Percentiles rank a stretch among this genome's conserved stretches.
phyloP scores from a whole-genome alignment of 2,329 filamentous ascomycete species.

The Penicillium sp. region DNA sequence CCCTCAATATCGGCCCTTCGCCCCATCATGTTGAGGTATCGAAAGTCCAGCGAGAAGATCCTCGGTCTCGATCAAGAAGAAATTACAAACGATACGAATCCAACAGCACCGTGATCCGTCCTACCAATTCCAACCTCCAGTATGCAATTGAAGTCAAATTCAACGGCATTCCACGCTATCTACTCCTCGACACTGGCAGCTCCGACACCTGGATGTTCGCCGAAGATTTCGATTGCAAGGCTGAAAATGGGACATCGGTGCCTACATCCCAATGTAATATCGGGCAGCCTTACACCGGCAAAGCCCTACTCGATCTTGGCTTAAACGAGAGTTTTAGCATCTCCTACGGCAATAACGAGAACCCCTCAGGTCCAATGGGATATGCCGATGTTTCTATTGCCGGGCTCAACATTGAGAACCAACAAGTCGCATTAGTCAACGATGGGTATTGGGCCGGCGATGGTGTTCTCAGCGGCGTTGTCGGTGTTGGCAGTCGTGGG shows the following conservation, averaged over 20 bases:
- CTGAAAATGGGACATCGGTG: neutral
- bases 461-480: neutral
- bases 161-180: neutral
- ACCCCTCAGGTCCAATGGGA: neutral
- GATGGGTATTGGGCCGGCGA: neutral
- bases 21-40: neutral
- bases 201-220: conserved; percentile 4
- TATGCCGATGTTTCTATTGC: neutral
- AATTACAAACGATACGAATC: neutral
- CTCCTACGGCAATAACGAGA: neutral
- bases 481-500: neutral
- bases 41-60: neutral
- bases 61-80: neutral
- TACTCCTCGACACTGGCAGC: conserved; percentile 2
- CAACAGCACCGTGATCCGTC: conserved; percentile 1
- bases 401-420: neutral
- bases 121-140: neutral
- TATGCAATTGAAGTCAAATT: conserved; percentile 5
- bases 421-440: neutral
- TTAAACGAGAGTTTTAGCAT: neutral
- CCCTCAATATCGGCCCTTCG: neutral
- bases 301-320: neutral
- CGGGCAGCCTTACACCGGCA: neutral
- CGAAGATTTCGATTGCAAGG: neutral
- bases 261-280: neutral